Evolutionary conservation across 2,329 filamentous ascomycete species (phyloP), one percentile per base, ranked within the genome.

Genomic region (Alternaria longipes): DNA sequence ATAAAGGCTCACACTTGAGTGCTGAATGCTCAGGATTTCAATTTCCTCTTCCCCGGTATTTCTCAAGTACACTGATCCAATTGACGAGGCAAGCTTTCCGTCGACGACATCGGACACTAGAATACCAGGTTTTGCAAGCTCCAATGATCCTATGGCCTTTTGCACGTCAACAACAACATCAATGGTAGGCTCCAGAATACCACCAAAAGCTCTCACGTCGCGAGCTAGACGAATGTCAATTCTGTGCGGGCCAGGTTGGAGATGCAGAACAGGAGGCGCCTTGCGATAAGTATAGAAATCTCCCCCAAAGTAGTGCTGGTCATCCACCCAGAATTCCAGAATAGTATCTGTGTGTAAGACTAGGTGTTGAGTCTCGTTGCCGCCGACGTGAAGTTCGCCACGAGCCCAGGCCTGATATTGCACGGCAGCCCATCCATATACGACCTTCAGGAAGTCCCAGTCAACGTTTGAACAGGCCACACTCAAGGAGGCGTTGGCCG

Each of bases 361-460:
- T 26, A 85, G 68, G 32, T 73, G 70, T 38, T 73, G 74, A 18
- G 72, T 70, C 28, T 74, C 68, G 28, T 74, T 68, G 9, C 76
- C 76, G 20, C 63, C 53, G 5, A 86, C 72, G 18, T 74, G 71
- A n/a, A 86, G 73, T 54, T 79, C 73, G 36, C 86, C 86, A 50
- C 85, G 80, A 26, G 81, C 80, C 86, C 86, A 89, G 8, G 82
- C 84, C 69, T 88, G 86, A 72, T 84, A 88, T 67, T 88, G 86
- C 12, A 85, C 74, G 18, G 84, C 84, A 49, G 85, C 79, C 86
- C 86, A 89, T 46, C 86, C 86, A 70, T 88, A 88, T 12, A 87
- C 75, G 12, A 79, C 74, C 63, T 84, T 83, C 42, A 87, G 74
- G 49, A 82, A 83, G 16, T 75, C 67, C 85, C 85, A 87, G 60